Evolutionary conservation across 129 eudicot species (phyloP), one percentile per base, ranked within the genome.

Genomic region (Artemisia annua): DNA sequence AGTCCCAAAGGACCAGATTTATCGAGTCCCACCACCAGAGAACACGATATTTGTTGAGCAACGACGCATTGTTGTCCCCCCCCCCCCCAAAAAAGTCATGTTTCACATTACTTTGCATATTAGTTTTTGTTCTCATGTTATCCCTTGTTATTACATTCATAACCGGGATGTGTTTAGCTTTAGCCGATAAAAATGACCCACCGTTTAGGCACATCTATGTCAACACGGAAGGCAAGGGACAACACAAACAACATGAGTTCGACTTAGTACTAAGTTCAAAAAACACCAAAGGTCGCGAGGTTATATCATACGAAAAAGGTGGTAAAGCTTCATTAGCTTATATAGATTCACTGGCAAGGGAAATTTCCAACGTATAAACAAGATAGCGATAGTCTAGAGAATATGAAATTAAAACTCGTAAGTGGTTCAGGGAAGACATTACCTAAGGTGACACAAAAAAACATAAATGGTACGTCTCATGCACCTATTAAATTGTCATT

Each of bases 1-100:
- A 86, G 63, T 88, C 79, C 96, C 91, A 3, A 88, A 84, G 35
- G 96, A 91, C 61, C 93, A 88, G 50, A 86, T 91, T 35, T 86
- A 82, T 77, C 87, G 90, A 2, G 62, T 73, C 63, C 96, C 97
- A 0, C 89, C 89, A 0, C 89, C 89, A 7, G 91, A 79, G 39
- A 91, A 88, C 75, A 78, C 92, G 50, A 30, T 71, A 63, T 49
- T 75, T 3, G 73, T 50, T 3, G 79, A 75, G 17, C 72, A 57
- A 15, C n/a, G 26, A 15, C 73, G 79, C 5, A 43, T 11, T 26
- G 62, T 82, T 0, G 66, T 53, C 43, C 79, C 73, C 22, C 1
- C 22, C 43, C 79, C 73, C 22, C 1, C 22, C 22, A 20, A 20
- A 20, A 20, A 20, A 20, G 32, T 17, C 77, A 18, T 65, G 75